Conservation (phyloP, 352 stramenopile genomes). For the Phytophthora capsici region DNA sequence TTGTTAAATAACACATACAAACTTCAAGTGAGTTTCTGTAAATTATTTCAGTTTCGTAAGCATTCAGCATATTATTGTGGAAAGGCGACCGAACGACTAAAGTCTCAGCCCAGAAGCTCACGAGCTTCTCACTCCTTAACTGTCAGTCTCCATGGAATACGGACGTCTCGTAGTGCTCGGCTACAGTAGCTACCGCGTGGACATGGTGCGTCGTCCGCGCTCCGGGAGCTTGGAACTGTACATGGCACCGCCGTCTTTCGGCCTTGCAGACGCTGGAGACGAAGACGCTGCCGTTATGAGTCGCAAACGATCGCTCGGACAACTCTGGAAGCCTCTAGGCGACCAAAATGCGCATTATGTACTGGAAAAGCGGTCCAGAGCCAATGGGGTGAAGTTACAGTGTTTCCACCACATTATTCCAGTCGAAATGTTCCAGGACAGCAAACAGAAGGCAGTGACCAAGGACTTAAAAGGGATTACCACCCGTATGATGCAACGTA, state of each 20-base stretch:
- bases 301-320: conserved; percentile 54
- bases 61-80: background rate
- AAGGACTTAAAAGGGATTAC: conserved; percentile 58
- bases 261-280: conserved; percentile 31
- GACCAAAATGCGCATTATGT: conserved; percentile 78
- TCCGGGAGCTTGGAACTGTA: conserved; percentile 19
- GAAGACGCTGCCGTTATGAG: conserved; percentile 12
- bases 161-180: conserved; percentile 83
- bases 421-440: conserved; percentile 1
- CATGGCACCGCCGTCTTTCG: conserved; percentile 38
- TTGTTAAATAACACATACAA: conserved; percentile 23
- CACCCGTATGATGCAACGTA: conserved; percentile 60
- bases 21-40: background rate
- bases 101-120: background rate
- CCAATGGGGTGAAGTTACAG: conserved; percentile 60
- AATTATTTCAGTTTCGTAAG: background rate
- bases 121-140: conserved; percentile 20
- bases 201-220: conserved; percentile 39
- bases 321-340: conserved; percentile 77
- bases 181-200: conserved; percentile 87
- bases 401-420: conserved; percentile 70
- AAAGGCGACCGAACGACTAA: background rate
- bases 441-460: conserved; percentile 9
- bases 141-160: conserved; percentile 62
- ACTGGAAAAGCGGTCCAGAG: conserved; percentile 46